Evolutionary conservation across 257 asterid genomes (phyloP).

Genomic region (Orobanche coerulescens): DNA sequence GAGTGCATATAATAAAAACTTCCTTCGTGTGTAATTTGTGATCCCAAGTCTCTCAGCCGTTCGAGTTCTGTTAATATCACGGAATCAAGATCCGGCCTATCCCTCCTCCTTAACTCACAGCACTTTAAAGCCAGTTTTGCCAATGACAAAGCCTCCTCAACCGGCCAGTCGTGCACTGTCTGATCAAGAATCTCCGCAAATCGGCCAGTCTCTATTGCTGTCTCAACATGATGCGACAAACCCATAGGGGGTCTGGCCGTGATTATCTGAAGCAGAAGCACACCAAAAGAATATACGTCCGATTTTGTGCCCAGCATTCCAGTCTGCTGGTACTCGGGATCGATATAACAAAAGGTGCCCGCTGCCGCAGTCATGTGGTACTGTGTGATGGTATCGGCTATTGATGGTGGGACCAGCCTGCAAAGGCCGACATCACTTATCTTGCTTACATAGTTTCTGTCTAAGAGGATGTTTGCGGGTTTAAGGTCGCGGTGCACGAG

Average conservation of each 20-base stretch:
- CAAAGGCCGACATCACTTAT: conserved; percentile 83
- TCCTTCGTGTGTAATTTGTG: conserved; percentile 18
- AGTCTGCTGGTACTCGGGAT: conserved; percentile 89
- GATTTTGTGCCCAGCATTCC: conserved; percentile 87
- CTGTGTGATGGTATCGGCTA: conserved; percentile 55
- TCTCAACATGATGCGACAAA: conserved; percentile 47
- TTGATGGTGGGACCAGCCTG: conserved; percentile 63
- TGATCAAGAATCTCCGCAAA: conserved; percentile 55
- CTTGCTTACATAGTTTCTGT: conserved; percentile 72
- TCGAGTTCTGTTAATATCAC: conserved; percentile 63
- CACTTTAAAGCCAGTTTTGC: conserved; percentile 68
- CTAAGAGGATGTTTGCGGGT: conserved; percentile 84
- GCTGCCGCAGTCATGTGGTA: conserved; percentile 85
- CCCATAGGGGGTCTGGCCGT: conserved; percentile 82
- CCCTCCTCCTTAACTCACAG: conserved; percentile 77
- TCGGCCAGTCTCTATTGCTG: conserved; percentile 52
- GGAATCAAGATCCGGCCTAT: conserved; percentile 73
- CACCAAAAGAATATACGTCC: conserved; percentile 71
- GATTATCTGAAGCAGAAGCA: conserved; percentile 57
- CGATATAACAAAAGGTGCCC: conserved; percentile 96
- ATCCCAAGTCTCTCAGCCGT: conserved; percentile 42
- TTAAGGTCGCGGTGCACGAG: conserved; percentile 92
- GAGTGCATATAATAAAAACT: conserved; percentile 21
- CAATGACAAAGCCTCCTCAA: conserved; percentile 55
- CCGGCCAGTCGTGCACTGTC: conserved; percentile 68